Base-by-base conservation (phyloP, 1,284 basidiomycete genomes). In the Ceratobasidium sp. region DNA sequence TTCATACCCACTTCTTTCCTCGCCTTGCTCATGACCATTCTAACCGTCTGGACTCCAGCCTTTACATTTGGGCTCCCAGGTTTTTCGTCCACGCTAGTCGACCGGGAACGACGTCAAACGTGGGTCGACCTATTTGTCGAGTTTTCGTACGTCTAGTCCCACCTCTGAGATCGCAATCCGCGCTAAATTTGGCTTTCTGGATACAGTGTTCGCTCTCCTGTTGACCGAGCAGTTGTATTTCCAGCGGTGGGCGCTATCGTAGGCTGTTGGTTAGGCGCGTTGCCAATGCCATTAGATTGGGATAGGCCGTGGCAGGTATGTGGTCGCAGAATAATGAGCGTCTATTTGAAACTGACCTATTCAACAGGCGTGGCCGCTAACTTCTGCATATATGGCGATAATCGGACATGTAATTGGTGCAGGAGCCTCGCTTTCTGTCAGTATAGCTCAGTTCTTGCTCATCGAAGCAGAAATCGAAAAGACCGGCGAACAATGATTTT, bases 251-350 rank as follows among this genome's bases (percentile, higher is more conserved):
- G 94, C n/a, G 85, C 93, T 1, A 80, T 92, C 25, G 32, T 91
- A 15, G 95, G 95, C 6, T 87, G 89, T 52, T 97, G 95, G 95
- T 61, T 89, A 7, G 95, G 95, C 19, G 90, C 89, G 1, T 86
- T 96, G 56, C 93, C 94, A 0, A 90, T 96, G 73, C 92, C 95
- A 0, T 89, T 98, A 8, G 96, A 98, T 83, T 98, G 96, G 96
- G 96, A 96, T 82, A 88, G 95, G 66, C 94, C 95, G 11, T 98
- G 96, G 96, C 96, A 98, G 91, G 95, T 94, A 74, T 76, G 89
- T 83, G 65, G 15, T 32, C 66, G 46, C 51, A 22, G 66, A 8
- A 3, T 22, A 43, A 15, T 25, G 66, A 44, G 29, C 22, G 68
- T 15, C 40, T 43, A 40, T 9, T 9, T 9, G 37, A 43, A 40